Conservation (phyloP, 208 protist species). For the Trypanosoma rangeli region DNA sequence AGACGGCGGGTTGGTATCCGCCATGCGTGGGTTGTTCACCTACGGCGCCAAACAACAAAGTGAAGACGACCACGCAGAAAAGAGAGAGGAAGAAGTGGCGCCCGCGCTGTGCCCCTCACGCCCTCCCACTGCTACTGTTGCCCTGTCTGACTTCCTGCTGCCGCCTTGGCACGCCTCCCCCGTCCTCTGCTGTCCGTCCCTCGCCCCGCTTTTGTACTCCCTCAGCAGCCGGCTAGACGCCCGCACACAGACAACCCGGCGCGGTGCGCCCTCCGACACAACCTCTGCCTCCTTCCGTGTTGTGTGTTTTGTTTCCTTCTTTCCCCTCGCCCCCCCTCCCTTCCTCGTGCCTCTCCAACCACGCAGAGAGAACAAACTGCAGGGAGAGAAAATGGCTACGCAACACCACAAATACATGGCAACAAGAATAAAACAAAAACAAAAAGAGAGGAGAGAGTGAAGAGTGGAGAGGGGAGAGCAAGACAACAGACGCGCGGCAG, state of each 20-base stretch:
- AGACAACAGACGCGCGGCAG: no score
- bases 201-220: background rate
- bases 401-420: constrained; percentile 2
- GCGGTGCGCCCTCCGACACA: background rate
- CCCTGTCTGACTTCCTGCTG: background rate
- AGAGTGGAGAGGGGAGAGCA: no score
- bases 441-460: constrained; percentile 1
- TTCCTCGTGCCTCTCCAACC: background rate
- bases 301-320: background rate
- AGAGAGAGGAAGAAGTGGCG: constrained; percentile 1
- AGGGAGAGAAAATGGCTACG: constrained; percentile 6
- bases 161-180: background rate
- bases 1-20: background rate
- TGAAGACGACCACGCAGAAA: constrained; percentile 12
- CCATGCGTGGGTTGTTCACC: constrained; percentile 7
- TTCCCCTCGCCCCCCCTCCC: background rate
- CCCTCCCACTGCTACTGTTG: background rate
- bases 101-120: background rate
- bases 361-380: background rate
- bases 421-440: constrained; percentile 8
- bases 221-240: background rate
- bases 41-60: background rate
- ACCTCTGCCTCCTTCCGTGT: background rate
- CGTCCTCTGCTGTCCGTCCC: background rate
- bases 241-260: background rate